A percentile compares a stretch with the other conserved stretches of the same genome.
These are phyloP conservation scores for Euphorbia tirucalli DNA, from an alignment of 345 rosid genomes.

Conservation along the genomic window DNA sequence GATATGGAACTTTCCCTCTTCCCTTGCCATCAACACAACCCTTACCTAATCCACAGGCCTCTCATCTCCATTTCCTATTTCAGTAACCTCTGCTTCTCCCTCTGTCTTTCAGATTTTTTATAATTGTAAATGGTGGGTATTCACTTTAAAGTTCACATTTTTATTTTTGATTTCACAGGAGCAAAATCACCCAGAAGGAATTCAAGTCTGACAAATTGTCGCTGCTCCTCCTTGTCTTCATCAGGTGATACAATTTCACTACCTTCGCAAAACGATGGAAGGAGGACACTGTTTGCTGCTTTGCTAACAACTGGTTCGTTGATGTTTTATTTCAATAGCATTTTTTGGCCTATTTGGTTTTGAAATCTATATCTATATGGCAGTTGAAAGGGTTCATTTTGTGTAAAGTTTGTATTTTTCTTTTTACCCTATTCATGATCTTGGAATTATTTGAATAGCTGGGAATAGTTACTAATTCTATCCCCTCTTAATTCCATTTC, in stretches of 20 bases:
- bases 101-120: background rate
- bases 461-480: no score
- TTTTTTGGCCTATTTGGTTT: slow-evolving; percentile 12
- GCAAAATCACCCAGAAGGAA: slow-evolving; percentile 27
- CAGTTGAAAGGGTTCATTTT: background rate
- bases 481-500: no score
- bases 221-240: slow-evolving; percentile 52
- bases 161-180: slow-evolving; percentile 31
- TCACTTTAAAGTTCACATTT: background rate
- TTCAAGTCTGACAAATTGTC: slow-evolving; percentile 25
- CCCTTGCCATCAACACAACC: slow-evolving; percentile 32
- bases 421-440: background rate
- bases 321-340: background rate
- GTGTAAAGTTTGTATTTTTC: background rate
- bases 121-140: background rate
- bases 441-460: no score
- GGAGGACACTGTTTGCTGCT: slow-evolving; percentile 62
- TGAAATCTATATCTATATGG: background rate
- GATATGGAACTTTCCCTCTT: slow-evolving; percentile 47
- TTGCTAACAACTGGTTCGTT: slow-evolving; percentile 54
- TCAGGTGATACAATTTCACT: slow-evolving; percentile 24
- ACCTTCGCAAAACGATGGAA: slow-evolving; percentile 35
- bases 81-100: slow-evolving; percentile 15
- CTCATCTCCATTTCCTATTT: slow-evolving; percentile 19
- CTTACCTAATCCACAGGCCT: slow-evolving; percentile 29